phyloP scores from a whole-genome alignment of 441 rosid species.

The Syzygium malaccense region DNA sequence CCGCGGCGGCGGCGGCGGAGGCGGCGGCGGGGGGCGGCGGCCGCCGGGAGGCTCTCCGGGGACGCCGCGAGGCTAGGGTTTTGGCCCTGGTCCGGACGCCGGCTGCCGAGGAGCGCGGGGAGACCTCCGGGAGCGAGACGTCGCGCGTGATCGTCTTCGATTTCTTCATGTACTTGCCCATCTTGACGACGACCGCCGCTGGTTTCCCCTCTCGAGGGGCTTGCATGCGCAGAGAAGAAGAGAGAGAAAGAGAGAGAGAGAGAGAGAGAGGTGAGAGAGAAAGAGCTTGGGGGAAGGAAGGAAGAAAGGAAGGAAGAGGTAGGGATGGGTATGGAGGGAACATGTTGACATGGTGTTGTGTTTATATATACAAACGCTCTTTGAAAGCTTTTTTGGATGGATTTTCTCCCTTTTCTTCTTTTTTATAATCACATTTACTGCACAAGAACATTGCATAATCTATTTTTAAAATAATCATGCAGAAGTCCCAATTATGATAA shows the following conservation, averaged over 20 bases:
- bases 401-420: not conserved
- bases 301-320: constrained; percentile 7
- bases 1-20: constrained; percentile 8
- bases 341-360: not conserved
- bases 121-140: constrained; percentile 24
- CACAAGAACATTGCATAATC: not conserved
- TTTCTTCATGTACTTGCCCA: constrained; percentile 62
- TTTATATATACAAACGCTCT: not conserved
- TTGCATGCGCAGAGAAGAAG: not conserved
- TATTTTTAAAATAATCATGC: not conserved
- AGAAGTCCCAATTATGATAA: not conserved
- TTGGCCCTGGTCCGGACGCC: constrained; percentile 55
- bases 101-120: constrained; percentile 17
- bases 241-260: not conserved
- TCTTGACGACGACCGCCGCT: not conserved
- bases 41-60: constrained; percentile 13
- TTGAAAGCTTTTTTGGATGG: not conserved
- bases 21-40: constrained; percentile 8
- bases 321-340: constrained; percentile 27
- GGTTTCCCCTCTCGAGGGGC: not conserved
- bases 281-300: constrained; percentile 6
- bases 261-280: not conserved
- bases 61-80: constrained; percentile 51
- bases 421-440: not conserved
- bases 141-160: constrained; percentile 28